A percentile compares a stretch with the other conserved stretches of the same genome.
These are phyloP conservation scores for Penicillium subrubescens DNA, from an alignment of 495 filamentous ascomycete genomes.

Conservation along the genomic window DNA sequence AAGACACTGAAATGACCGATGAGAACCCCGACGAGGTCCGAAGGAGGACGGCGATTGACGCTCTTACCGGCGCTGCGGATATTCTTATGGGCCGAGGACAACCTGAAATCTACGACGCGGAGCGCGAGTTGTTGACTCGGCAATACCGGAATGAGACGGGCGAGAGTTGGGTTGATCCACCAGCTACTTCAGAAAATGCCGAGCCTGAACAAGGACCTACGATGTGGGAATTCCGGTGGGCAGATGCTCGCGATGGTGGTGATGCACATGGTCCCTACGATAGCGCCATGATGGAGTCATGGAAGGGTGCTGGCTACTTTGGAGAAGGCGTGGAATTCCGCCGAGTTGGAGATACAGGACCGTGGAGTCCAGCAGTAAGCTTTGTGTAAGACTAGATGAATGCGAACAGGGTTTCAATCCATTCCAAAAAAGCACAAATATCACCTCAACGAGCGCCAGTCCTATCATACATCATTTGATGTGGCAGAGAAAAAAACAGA, in stretches of 20 bases:
- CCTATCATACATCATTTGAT: slow-evolving; percentile 51
- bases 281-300: slow-evolving; percentile 77
- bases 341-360: slow-evolving; percentile 53
- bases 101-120: slow-evolving; percentile 84
- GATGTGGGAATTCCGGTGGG: slow-evolving; percentile 93
- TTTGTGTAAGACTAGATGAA: slow-evolving; percentile 56
- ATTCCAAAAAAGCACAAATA: slow-evolving; percentile 32
- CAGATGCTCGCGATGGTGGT: slow-evolving; percentile 80
- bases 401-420: slow-evolving; percentile 20
- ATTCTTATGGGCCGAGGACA: slow-evolving; percentile 79
- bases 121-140: slow-evolving; percentile 79
- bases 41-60: slow-evolving; percentile 72
- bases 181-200: slow-evolving; percentile 21
- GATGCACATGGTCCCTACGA: slow-evolving; percentile 86
- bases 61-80: slow-evolving; percentile 86
- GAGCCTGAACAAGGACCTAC: slow-evolving; percentile 33
- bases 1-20: slow-evolving; percentile 68
- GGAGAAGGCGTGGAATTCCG: slow-evolving; percentile 91
- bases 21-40: slow-evolving; percentile 72
- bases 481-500: slow-evolving; percentile 25
- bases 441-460: slow-evolving; percentile 42
- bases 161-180: slow-evolving; percentile 82
- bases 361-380: slow-evolving; percentile 63
- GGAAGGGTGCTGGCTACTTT: slow-evolving; percentile 91
- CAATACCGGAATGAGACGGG: slow-evolving; percentile 87